Evolutionary conservation across 257 asterid species (phyloP).

Genomic region (Capsicum chinense): DNA sequence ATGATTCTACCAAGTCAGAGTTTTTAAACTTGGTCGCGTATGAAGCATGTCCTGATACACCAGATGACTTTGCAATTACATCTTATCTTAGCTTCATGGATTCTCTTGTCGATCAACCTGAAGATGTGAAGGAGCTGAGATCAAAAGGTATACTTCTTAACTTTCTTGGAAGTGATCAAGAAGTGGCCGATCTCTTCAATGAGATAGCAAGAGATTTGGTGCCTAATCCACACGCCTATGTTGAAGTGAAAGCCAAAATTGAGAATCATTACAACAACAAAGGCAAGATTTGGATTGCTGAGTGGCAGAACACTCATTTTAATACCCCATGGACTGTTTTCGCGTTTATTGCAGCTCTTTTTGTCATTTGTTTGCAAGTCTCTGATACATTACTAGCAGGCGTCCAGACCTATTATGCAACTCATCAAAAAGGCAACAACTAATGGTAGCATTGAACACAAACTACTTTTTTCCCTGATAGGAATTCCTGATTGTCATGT

Average conservation of each 20-base stretch:
- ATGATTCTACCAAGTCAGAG: slow-evolving; percentile 24
- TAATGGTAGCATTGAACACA: not conserved
- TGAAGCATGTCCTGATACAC: slow-evolving; percentile 29
- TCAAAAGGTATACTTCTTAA: slow-evolving; percentile 22
- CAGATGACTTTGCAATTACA: slow-evolving; percentile 7
- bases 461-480: not conserved
- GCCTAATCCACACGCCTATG: not conserved
- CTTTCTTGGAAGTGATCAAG: slow-evolving; percentile 34
- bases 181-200: slow-evolving; percentile 30
- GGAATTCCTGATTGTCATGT: not conserved
- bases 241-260: not conserved
- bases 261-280: slow-evolving; percentile 7
- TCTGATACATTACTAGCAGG: not conserved
- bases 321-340: slow-evolving; percentile 26
- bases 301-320: slow-evolving; percentile 23
- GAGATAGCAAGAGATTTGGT: slow-evolving; percentile 33
- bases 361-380: not conserved
- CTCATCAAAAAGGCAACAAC: not conserved
- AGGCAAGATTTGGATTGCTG: slow-evolving; percentile 24
- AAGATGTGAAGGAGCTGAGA: slow-evolving; percentile 32
- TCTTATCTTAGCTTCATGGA: slow-evolving; percentile 31
- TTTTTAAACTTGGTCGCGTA: slow-evolving; percentile 32
- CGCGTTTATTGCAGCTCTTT: slow-evolving; percentile 26
- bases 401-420: not conserved
- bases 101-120: slow-evolving; percentile 26